Base-by-base conservation (phyloP, 1,139 yeast species). In the Wickerhamiella pararugosa region DNA sequence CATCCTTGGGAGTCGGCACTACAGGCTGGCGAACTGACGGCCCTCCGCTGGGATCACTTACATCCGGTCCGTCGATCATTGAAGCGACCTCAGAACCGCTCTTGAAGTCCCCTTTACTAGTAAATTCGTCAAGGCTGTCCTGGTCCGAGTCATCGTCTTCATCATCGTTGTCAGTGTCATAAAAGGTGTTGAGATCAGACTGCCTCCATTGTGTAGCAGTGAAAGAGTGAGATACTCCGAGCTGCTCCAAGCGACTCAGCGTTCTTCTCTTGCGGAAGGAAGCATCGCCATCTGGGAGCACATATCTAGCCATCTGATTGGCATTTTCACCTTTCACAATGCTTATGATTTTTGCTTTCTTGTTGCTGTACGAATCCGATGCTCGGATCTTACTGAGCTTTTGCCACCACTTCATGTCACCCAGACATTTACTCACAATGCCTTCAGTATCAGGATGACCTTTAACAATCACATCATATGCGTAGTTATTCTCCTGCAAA, bases 381-480 rank as follows among this genome's bases (percentile, higher is more conserved):
- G 29, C 62, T 47, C 86, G 64, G 0, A 80, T 76, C 41, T 67
- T 69, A 36, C 67, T 65, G 39, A 82, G 62, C 50, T 79, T 80
- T 35, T 60, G 63, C 93, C 93, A 82, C 79, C 79, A 74, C 9
- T 66, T 68, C 42, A 68, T 70, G 30, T 62, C 56, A 29, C 59
- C 57, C 48, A 75, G 51, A 66, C 76, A 25, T 55, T 55, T 21
- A 51, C 60, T 45, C 67, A 60, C 7, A 55, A 51, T 27, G 45
- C 53, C 47, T 7, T 44, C 42, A 1, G 42, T 40, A 28, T 51
- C 55, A 1, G 40, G 40, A 1, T 32, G 41, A 65, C 95, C 96
- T 49, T 76, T 77, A 5, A 84, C 75, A 50, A 90, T 72, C 37
- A 79, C 77, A 48, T 84, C 79, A 56, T 90, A 90, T 1, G 76